Conservation (phyloP, 176 grass and related monocot genomes). For the Phragmites australis region DNA sequence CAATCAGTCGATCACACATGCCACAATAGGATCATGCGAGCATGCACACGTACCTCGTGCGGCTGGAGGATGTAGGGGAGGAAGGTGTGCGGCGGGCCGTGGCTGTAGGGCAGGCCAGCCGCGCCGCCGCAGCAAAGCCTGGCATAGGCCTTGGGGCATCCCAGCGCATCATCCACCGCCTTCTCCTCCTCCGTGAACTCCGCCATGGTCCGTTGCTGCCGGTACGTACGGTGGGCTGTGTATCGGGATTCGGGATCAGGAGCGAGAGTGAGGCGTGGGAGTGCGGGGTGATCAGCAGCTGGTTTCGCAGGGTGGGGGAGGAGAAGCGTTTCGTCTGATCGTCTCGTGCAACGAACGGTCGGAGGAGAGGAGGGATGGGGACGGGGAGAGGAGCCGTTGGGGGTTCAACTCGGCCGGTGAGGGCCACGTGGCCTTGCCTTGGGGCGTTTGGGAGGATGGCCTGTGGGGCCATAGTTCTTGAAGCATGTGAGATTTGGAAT, state of each 20-base stretch:
- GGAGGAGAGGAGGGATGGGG: not conserved
- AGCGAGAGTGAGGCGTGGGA: not conserved
- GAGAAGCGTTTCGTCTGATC: conserved; percentile 20
- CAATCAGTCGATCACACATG: not conserved
- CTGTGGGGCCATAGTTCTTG: not conserved
- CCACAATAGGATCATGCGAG: not conserved
- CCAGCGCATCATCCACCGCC: conserved; percentile 67
- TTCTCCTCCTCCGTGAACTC: conserved; percentile 82
- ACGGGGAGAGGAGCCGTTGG: conserved; percentile 49
- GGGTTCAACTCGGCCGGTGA: conserved; percentile 51
- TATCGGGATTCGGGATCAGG: conserved; percentile 30
- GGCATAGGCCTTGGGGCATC: conserved; percentile 84
- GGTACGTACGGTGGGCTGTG: not conserved
- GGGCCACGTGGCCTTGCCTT: not conserved
- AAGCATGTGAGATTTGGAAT: not conserved
- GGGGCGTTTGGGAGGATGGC: not conserved
- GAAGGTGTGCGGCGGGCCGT: conserved; percentile 81
- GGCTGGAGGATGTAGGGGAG: conserved; percentile 82
- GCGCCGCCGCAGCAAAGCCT: conserved; percentile 63
- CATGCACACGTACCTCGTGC: conserved; percentile 62
- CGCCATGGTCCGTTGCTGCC: conserved; percentile 12
- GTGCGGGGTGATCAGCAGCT: not conserved
- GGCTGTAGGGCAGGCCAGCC: conserved; percentile 47
- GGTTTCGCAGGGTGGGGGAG: not conserved
- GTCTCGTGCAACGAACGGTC: conserved; percentile 53